phyloP scores from a whole-genome alignment of 2,329 filamentous ascomycete species.

The Ophiocordyceps camponoti-leonardi region DNA sequence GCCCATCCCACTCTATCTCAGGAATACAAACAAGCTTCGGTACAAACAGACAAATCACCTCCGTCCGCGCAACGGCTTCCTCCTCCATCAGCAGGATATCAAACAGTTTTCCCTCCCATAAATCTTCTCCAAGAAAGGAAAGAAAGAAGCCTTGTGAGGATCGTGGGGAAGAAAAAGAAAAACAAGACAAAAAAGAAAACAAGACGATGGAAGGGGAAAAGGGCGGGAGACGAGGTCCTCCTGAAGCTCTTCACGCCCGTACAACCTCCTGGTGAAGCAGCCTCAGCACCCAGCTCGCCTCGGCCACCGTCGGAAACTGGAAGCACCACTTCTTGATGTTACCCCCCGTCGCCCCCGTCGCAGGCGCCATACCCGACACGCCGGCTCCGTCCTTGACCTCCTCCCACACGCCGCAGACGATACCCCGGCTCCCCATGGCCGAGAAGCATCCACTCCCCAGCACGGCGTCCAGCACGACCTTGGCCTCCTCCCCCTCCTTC shows the following conservation, averaged over 20 bases:
- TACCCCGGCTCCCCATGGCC: constrained; percentile 65
- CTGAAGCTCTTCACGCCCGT: no score
- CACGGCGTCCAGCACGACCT: constrained; percentile 60
- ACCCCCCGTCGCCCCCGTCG: constrained; percentile 32
- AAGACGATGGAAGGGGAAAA: not conserved
- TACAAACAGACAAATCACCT: not conserved
- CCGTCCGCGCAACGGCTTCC: not conserved
- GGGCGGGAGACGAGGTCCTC: no score
- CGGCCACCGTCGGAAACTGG: constrained; percentile 34
- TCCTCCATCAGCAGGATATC: no score
- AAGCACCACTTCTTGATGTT: constrained; percentile 48
- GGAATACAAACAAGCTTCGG: not conserved
- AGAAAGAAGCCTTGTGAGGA: no score
- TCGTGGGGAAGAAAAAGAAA: not conserved
- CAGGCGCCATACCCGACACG: constrained; percentile 32
- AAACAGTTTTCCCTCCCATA: no score
- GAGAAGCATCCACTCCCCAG: constrained; percentile 75
- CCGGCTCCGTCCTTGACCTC: constrained; percentile 48
- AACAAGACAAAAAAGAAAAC: not conserved
- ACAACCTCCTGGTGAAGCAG: constrained; percentile 38
- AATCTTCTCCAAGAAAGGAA: no score
- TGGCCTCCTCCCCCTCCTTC: constrained; percentile 35
- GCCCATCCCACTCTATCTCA: not conserved
- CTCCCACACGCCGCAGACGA: constrained; percentile 80
- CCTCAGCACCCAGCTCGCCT: constrained; percentile 38